phyloP scores from a whole-genome alignment of 352 stramenopile genomes.

The Globisporangium okanoganense region DNA sequence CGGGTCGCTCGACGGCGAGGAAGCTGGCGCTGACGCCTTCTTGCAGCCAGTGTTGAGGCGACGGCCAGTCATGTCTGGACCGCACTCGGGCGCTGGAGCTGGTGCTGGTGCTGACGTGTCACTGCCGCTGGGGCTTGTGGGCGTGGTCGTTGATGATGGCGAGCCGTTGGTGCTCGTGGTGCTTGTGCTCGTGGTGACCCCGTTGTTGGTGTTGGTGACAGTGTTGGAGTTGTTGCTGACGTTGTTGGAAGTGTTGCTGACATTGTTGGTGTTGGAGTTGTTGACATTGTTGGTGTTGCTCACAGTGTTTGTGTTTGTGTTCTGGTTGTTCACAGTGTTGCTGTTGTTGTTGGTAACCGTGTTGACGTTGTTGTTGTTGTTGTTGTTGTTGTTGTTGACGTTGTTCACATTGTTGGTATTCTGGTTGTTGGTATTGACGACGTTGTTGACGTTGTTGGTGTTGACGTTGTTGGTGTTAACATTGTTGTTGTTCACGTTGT shows the following conservation, averaged over 20 bases:
- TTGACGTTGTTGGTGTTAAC: not conserved
- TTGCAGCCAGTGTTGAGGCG: constrained; percentile 1
- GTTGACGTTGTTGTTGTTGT: not conserved
- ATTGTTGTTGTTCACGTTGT: not conserved
- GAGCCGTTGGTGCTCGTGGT: no score
- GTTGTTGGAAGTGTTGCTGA: no score
- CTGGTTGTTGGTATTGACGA: no score
- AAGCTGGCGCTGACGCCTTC: not conserved
- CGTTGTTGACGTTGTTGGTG: no score
- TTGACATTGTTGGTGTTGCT: not conserved
- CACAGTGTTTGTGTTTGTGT: not conserved
- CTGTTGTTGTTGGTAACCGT: no score
- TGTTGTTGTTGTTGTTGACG: not conserved
- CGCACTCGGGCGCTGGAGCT: not conserved
- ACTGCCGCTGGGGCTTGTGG: not conserved
- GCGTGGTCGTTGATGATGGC: not conserved
- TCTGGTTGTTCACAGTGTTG: not conserved
- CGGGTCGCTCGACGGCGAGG: not conserved
- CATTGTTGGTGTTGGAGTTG: not conserved
- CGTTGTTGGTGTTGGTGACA: not conserved
- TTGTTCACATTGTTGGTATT: not conserved
- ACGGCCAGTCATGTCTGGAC: not conserved
- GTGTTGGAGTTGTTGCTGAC: no score
- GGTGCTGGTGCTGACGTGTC: no score
- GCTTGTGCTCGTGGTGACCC: not conserved